Evolutionary conservation across 75 land plant species (phyloP).

Genomic region (Picea sitchensis): DNA sequence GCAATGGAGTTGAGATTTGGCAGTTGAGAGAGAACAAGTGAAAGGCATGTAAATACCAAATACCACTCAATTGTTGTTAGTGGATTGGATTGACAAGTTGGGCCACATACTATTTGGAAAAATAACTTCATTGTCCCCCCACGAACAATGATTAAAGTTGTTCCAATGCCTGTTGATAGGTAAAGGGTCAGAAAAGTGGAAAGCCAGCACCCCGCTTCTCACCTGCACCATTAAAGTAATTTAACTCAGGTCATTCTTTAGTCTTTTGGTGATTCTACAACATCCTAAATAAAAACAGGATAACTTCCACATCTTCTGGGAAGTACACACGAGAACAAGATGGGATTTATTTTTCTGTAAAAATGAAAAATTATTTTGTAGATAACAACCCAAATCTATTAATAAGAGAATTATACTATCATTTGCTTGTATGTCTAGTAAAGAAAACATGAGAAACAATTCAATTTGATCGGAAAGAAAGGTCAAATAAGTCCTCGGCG

Average conservation of each 20-base stretch:
- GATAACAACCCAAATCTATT: neutral
- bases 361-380: neutral
- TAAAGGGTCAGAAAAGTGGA: conserved; percentile 47
- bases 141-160: conserved; percentile 60
- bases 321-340: neutral
- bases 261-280: neutral
- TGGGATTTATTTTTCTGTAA: neutral
- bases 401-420: neutral
- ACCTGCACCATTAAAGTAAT: conserved; percentile 34
- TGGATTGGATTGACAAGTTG: conserved; percentile 26
- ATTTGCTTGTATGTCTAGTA: neutral
- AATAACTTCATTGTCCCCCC: conserved; percentile 63
- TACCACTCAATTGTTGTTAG: conserved; percentile 75
- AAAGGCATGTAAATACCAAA: conserved; percentile 59
- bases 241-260: neutral
- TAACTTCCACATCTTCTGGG: neutral
- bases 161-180: conserved; percentile 72
- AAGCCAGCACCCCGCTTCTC: conserved; percentile 38
- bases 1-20: conserved; percentile 32
- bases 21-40: conserved; percentile 63
- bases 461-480: neutral
- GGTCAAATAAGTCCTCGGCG: neutral
- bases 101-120: conserved; percentile 50
- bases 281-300: neutral
- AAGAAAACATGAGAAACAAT: neutral